These are phyloP conservation scores for Glonium stellatum DNA, from an alignment of 495 filamentous ascomycete genomes.

Conservation along the genomic window DNA sequence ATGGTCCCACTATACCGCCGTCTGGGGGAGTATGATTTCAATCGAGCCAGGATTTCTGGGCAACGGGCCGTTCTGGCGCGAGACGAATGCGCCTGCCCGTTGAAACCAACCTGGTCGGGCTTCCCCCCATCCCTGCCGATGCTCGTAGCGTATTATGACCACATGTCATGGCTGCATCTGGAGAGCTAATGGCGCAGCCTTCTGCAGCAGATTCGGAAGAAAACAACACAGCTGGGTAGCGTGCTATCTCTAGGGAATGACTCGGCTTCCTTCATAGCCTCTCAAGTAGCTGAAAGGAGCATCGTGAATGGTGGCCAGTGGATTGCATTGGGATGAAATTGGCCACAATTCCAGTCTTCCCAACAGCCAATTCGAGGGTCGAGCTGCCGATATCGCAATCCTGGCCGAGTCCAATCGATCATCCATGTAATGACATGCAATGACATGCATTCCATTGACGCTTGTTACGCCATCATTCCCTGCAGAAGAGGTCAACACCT, in stretches of 20 bases:
- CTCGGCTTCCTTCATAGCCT: background rate
- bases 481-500: too few relatives aligned
- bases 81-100: slow-evolving; percentile 1
- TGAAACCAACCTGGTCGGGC: slow-evolving; percentile 1
- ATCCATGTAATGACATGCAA: too few relatives aligned
- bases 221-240: background rate
- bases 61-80: background rate
- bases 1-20: background rate
- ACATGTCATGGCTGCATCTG: background rate
- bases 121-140: background rate
- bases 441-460: too few relatives aligned
- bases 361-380: background rate
- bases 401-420: background rate
- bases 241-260: background rate
- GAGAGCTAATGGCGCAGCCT: background rate
- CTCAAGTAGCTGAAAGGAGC: background rate
- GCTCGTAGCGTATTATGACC: background rate
- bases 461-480: too few relatives aligned
- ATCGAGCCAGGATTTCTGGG: background rate
- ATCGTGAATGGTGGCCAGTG: background rate
- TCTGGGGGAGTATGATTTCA: background rate
- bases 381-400: background rate
- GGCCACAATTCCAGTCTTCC: background rate
- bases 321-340: background rate
- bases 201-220: background rate